These are phyloP conservation scores for Eimeria zaria DNA, from an alignment of 169 alveolate genomes.

Conservation along the genomic window DNA sequence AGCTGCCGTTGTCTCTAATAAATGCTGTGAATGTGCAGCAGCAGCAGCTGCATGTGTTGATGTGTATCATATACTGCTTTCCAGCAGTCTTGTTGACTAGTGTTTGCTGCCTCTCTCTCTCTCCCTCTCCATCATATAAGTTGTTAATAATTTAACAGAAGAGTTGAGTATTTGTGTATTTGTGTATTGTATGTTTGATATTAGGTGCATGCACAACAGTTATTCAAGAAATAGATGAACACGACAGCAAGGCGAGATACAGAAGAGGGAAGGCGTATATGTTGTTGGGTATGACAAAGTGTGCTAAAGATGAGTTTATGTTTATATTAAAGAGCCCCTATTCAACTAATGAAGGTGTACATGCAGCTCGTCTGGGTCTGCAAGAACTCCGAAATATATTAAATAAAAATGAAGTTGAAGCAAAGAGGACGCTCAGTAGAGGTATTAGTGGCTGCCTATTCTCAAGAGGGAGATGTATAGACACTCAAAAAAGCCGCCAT, in stretches of 20 bases:
- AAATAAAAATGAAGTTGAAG: slow-evolving; percentile 21
- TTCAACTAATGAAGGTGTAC: slow-evolving; percentile 41
- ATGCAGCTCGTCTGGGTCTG: slow-evolving; percentile 68
- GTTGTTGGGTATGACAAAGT: slow-evolving; percentile 73
- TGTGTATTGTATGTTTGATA: too few relatives aligned
- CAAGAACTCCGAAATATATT: slow-evolving; percentile 56
- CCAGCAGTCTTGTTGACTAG: too few relatives aligned
- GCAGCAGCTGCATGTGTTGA: too few relatives aligned
- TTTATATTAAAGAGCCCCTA: slow-evolving; percentile 79
- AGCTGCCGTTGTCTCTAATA: background rate
- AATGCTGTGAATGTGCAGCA: too few relatives aligned
- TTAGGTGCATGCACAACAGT: slow-evolving; percentile 83
- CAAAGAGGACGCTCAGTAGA: slow-evolving; percentile 5
- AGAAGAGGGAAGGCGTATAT: slow-evolving; percentile 67
- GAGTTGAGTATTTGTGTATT: too few relatives aligned
- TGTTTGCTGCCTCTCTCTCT: too few relatives aligned
- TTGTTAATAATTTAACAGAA: too few relatives aligned
- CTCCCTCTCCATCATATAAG: too few relatives aligned
- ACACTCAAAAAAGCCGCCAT: background rate
- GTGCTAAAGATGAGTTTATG: slow-evolving; percentile 80
- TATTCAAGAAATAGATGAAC: slow-evolving; percentile 83
- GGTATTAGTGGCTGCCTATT: slow-evolving; percentile 39
- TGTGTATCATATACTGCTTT: too few relatives aligned
- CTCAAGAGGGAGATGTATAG: background rate
- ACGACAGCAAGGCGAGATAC: slow-evolving; percentile 82